A percentile compares a stretch with the other conserved stretches of the same genome.
Conservation (phyloP, 2,329 filamentous ascomycete genomes). For the Endoconidiophora polonica region DNA sequence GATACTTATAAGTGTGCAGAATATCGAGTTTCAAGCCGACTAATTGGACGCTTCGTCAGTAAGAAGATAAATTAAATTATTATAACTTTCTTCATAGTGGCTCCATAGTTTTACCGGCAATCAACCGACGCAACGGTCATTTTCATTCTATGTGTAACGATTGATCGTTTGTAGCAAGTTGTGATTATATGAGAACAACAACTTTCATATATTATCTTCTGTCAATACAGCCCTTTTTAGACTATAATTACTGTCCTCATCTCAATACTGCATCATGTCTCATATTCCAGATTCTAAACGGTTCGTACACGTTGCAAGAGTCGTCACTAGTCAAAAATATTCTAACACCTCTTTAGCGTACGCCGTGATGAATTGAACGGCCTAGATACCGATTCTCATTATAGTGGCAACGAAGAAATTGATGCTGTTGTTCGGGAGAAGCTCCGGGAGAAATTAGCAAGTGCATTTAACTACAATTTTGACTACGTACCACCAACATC, state of each 20-base stretch:
- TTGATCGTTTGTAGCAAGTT: too few relatives aligned
- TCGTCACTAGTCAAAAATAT: background rate
- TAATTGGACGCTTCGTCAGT: too few relatives aligned
- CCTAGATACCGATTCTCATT: conserved; percentile 18
- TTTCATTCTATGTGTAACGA: too few relatives aligned
- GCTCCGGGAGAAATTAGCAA: conserved; percentile 13
- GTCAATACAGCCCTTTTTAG: too few relatives aligned
- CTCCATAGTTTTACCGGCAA: background rate
- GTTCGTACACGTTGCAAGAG: conserved; percentile 19
- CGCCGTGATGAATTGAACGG: conserved; percentile 36
- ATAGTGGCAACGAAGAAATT: conserved; percentile 14
- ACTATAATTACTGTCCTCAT: too few relatives aligned
- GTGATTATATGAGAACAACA: too few relatives aligned
- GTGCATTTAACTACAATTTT: conserved; percentile 9
- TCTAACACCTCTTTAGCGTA: conserved; percentile 25
- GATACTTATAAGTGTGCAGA: too few relatives aligned
- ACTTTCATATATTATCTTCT: too few relatives aligned
- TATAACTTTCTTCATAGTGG: too few relatives aligned
- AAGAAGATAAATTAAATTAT: too few relatives aligned
- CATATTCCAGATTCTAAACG: conserved; percentile 35
- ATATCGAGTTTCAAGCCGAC: too few relatives aligned
- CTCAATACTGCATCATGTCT: conserved; percentile 25
- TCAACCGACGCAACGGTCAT: background rate
- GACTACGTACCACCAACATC: conserved; percentile 3
- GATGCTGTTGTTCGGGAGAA: conserved; percentile 7